Evolutionary conservation across 768 basidiomycete species (phyloP), one percentile per base, ranked within the genome.

Genomic region (Russula vinacea): DNA sequence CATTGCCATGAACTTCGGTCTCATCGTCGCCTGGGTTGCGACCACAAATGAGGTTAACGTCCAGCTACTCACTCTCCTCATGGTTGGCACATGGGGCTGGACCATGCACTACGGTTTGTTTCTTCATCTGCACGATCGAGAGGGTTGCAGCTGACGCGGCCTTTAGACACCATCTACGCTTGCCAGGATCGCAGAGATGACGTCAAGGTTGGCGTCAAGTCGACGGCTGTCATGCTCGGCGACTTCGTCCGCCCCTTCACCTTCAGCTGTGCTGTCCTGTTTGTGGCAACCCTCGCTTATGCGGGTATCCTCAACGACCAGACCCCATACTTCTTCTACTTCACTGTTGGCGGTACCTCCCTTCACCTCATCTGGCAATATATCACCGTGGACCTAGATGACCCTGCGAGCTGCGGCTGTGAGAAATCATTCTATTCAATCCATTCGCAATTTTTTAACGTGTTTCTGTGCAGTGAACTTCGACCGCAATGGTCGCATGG

Each of bases 151-250:
- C 57, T 68, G 50, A 64, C 49, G 14, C 11, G 37, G 35, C 2
- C 13, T 29, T 17, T 22, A 73, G 79, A 89, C 71, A 87, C 86
- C 4, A 85, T 88, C 60, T 92, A 92, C 71, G 89, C 87, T 11
- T 89, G 87, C 72, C 83, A 90, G 76, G 89, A 92, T 71, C 86
- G 87, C 58, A 74, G 79, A 62, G 90, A 90, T 74, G 89, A 92
- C 70, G 74, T 86, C 49, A 82, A 83, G 60, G 84, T 83, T 62
- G 87, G 87, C 22, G 85, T 90, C 26, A 84, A 84, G 64, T 90
- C 88, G 6, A 91, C 87, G 14, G 89, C 90, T 0, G 81, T 91
- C 49, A 79, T 89, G 19, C 89, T 88, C 69, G 87, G 85, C n/a
- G 74, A 78, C 7, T 80, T 82, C 72, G 83, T 88, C 33, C 78